Base-by-base conservation (phyloP, 768 basidiomycete species). In the Dioszegia crocea region DNA sequence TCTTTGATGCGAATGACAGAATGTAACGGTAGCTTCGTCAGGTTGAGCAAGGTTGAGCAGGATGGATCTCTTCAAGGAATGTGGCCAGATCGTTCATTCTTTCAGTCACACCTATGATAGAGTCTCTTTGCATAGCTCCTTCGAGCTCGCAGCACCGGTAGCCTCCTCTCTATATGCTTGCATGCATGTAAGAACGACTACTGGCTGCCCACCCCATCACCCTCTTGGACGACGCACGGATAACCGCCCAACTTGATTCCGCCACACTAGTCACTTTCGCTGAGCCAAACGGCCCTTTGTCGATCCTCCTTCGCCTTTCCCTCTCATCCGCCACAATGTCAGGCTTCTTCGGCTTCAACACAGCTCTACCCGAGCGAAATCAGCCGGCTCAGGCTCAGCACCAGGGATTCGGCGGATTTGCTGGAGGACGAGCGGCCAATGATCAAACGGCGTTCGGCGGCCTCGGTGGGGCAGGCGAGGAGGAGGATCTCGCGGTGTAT, bases 401-500 rank as follows among this genome's bases (percentile, higher is more conserved):
- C 11, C 29, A 33, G 21, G 49, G 36, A 21, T 36, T 26, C 12
- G 39, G 33, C 23, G 52, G 46, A 46, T 44, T 27, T 38, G 55
- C 41, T 11, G 54, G 41, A 2, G 11, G 6, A 1, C 23, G 45
- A 19, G 59, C 53, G 4, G 61, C 62, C 14, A 70, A 70, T 31
- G 57, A 61, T 47, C 33, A 39, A 6, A 59, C 31, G 23, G 54
- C 67, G 21, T 70, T 71, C 41, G 60, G n/a, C n/a, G n/a, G 57
- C 4, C 19, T 62, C 2, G 43, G 36, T 23, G 66, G 63, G 1
- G 65, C 66, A 24, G 67, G 71, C 4, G 74, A 74, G 45, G 81
- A 85, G 46, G 91, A 90, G 72, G 87, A 91, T 79, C 80, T 96
- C 61, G 87, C 89, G 2, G 89, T 92, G 46, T 93, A 90, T 78